Evolutionary conservation across 176 grass and related monocot genomes (phyloP), one percentile per base, ranked within the genome.

Genomic region (Oryza meridionalis): DNA sequence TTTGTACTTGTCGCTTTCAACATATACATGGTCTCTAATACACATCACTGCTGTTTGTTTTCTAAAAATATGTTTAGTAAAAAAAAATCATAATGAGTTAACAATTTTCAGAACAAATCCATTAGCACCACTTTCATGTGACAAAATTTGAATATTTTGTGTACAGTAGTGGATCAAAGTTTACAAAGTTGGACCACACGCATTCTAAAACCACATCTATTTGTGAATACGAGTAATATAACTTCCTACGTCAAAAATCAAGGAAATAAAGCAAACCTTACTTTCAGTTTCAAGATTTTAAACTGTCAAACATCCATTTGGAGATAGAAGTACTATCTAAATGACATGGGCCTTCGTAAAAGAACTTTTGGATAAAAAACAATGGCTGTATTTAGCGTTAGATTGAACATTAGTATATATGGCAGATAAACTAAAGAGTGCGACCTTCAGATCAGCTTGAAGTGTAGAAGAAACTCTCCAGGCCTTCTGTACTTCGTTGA

Each of bases 401-500:
- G 42, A 50, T 77, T 71, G 42, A 43, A 43, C 42, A 43, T 47
- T 31, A 40, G 55, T 22, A 26, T 32, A 31, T 7, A 16, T 13
- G 53, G 37, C n/a, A 87, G 9, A 87, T 38, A 85, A 53, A 42
- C 33, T 19, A 69, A 82, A 71, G 16, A 53, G 25, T 44, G 67
- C 11, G 53, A 95, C 96, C 96, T 98, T 95, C 19, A 98, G 87
- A 84, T 95, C 93, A 86, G 93, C 74, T 82, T 98, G 93, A 79
- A 92, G 87, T 72, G 96, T 92, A 46, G 84, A 98, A 81, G 93
- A 98, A 86, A 93, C 96, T 85, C 94, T 92, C 85, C 85, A 90
- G 47, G 96, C 87, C 77, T 98, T 98, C 61, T 98, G 87, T 65
- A 95, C 93, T 95, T 98, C 96, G 17, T 95, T 93, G 58, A 98